Percentiles rank a stretch among this genome's conserved stretches.
phyloP scores from a whole-genome alignment of 768 basidiomycete species.

The Sutorius australiensis region DNA sequence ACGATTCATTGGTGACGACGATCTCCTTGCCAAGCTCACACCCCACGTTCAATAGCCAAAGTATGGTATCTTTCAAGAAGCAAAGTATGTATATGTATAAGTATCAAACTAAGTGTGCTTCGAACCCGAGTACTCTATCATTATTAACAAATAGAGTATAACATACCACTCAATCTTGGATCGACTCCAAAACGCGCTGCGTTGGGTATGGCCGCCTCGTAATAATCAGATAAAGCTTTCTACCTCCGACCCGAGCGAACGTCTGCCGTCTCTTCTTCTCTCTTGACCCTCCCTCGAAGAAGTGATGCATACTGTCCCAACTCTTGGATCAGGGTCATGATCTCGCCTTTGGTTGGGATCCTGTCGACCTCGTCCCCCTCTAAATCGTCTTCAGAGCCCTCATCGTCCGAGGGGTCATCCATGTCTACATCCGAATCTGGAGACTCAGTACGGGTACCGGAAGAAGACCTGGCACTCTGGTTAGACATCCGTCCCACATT shows the following conservation, averaged over 20 bases:
- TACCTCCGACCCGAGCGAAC: constrained; percentile 2
- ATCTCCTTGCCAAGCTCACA: constrained; percentile 38
- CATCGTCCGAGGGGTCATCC: constrained; percentile 13
- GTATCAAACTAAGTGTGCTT: constrained; percentile 14
- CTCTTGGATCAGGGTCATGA: constrained; percentile 46
- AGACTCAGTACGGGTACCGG: neutral
- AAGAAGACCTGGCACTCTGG: neutral
- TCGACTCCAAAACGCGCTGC: constrained; percentile 8
- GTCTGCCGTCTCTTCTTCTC: constrained; percentile 26
- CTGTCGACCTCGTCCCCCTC: neutral
- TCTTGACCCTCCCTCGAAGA: constrained; percentile 53
- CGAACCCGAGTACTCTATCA: constrained; percentile 12
- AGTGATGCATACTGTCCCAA: constrained; percentile 59
- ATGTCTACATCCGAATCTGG: constrained; percentile 18
- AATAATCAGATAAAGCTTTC: constrained; percentile 4
- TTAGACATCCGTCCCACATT: constrained; percentile 7
- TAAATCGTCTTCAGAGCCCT: constrained; percentile 3
- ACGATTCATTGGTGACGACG: constrained; percentile 43
- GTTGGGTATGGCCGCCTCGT: neutral
- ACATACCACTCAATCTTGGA: constrained; percentile 10
- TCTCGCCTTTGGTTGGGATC: constrained; percentile 30
- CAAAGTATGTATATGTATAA: constrained; percentile 7
- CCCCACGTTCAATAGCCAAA: constrained; percentile 13
- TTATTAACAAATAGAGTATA: constrained; percentile 28
- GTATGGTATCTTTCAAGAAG: neutral